phyloP scores from a whole-genome alignment of 169 alveolate species.

The Plasmodium coatneyi region DNA sequence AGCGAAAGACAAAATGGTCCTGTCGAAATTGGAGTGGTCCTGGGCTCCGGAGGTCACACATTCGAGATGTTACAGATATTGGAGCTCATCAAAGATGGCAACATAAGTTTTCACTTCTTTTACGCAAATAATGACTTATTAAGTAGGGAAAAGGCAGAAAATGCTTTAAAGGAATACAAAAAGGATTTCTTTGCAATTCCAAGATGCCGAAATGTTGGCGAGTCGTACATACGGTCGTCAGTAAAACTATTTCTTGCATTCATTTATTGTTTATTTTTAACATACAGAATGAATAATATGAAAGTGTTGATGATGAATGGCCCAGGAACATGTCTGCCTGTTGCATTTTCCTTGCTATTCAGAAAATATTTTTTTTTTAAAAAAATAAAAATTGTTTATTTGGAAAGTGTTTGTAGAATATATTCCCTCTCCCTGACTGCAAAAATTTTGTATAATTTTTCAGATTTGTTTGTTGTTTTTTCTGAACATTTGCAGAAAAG shows the following conservation, averaged over 20 bases:
- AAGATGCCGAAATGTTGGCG: constrained; percentile 73
- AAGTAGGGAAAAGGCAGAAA: constrained; percentile 62
- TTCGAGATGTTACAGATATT: constrained; percentile 60
- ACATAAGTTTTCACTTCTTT: constrained; percentile 53
- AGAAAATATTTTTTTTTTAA: constrained; percentile 61
- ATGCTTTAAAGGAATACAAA: constrained; percentile 24
- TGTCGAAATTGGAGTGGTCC: constrained; percentile 59
- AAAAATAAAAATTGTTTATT: constrained; percentile 50
- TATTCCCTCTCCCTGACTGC: constrained; percentile 59
- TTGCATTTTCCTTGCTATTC: constrained; percentile 52
- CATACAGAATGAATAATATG: constrained; percentile 57
- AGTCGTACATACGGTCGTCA: constrained; percentile 17
- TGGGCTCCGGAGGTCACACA: constrained; percentile 74
- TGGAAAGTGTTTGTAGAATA: constrained; percentile 63
- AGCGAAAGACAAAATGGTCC: constrained; percentile 13
- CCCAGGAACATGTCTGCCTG: constrained; percentile 72
- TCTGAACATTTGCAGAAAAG: constrained; percentile 61
- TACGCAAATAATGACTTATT: constrained; percentile 48
- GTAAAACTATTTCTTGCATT: constrained; percentile 35
- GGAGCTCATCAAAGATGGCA: constrained; percentile 32
- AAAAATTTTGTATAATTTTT: constrained; percentile 42
- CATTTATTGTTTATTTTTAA: constrained; percentile 64
- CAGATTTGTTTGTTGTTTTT: constrained; percentile 69
- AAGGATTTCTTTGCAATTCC: constrained; percentile 46
- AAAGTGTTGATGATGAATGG: constrained; percentile 47